Evolutionary conservation across 768 basidiomycete genomes (phyloP), one percentile per base, ranked within the genome.

Genomic region (Lactarius akahatsu): DNA sequence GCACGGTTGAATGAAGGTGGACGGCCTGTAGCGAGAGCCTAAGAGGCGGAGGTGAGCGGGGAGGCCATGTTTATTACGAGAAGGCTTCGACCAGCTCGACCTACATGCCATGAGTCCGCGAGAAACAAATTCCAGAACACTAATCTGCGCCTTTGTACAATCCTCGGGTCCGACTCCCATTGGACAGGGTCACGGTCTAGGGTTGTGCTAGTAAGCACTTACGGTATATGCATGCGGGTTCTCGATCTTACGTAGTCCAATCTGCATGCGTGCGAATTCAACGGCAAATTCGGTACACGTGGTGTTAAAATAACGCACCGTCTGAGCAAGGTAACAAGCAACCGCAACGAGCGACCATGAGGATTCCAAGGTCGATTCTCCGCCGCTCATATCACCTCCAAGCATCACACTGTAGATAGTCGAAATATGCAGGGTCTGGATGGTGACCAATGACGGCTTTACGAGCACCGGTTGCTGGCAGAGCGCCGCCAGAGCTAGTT

Each of bases 91-190:
- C 18, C 45, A 43, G 60, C 41, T 57, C 18, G 20, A 75, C 81
- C 40, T 68, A 89, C 89, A 77, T 83, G 79, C 86, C 87, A 91
- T 3, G 82, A 79, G 70, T 92, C 90, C 0, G 86, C 85, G n/a
- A 87, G 32, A 36, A 90, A 91, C 10, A 91, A 79, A 72, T 91
- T 88, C 90, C 90, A 92, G 76, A 92, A 91, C 10, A 90, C 76
- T 36, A 86, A 78, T 4, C 89, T 83, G 11, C 90, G 81, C 34
- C 89, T 78, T 66, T 88, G 82, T 0, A 91, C 85, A 69, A 86
- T 82, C 72, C 85, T 1, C 80, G 68, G 68, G 30, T 66, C 40
- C 2, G 40, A 28, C 54, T 64, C 82, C 88, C 88, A 90, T 62
- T 84, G 77, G 16, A 80, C 80, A 66, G 86, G 86, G 68, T 90